Base-by-base conservation (phyloP, 148 eudicot genomes). In the Camellia granthamiana region DNA sequence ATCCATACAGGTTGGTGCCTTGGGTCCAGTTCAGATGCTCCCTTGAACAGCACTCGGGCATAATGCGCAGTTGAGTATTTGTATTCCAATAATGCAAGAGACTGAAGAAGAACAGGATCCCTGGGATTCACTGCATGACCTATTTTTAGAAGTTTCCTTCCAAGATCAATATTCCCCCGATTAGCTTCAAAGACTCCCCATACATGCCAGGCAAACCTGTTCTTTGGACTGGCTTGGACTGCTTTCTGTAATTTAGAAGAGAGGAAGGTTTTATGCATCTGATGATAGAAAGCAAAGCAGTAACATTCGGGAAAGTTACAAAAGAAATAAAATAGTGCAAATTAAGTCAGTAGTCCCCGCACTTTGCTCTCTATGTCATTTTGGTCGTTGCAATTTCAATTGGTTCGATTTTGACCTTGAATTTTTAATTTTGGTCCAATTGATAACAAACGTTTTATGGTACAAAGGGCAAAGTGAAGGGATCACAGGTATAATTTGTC, bases 181-280 rank as follows among this genome's bases (percentile, higher is more conserved):
- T 84, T 90, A 49, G 95, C 92, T 89, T 96, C 99, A 81, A 92
- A 96, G 14, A 92, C 84, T 70, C 95, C 99, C 99, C 99, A 93
- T 0, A 93, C 97, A 84, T 96, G 99, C 99, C 99, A 96, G 19
- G 98, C 98, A 82, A 96, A 96, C 84, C 99, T 91, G 78, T 96
- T 96, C 87, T 96, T 96, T 11, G 98, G 99, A 83, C 99, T 96
- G 5, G 99, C 95, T 82, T 90, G 89, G 16, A 93, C 94, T 18
- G 99, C 93, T 91, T 85, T 93, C 98, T 96, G 92, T 77, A 86
- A 61, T 72, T 41, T 18, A 10, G 23, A 70, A 15, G 21, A 56
- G 5, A 65, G 41, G 8, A 58, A 68, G 54, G 9, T 54, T 43
- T 69, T 65, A 78, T 54, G 6, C 30, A 42, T 60, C 64, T 30